Base-by-base conservation (phyloP, 129 eudicot species). In the Pulicaria dysenterica region DNA sequence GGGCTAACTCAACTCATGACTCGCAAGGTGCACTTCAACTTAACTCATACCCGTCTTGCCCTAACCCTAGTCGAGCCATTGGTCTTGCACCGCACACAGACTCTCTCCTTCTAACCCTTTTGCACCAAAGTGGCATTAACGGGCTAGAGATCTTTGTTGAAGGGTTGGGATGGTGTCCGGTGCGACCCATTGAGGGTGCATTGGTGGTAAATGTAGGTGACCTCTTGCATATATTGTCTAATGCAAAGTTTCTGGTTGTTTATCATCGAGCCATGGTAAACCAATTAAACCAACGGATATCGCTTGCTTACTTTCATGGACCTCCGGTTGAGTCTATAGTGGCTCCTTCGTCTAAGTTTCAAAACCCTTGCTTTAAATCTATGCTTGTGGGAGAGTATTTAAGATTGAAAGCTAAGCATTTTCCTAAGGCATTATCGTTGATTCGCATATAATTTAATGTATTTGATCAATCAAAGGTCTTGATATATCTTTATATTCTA, bases 11-110 rank as follows among this genome's bases (percentile, higher is more conserved):
- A 24, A 24, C 46, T 6, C 45, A 62, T 37, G 75, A 67, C 64
- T 76, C 82, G 11, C 78, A 69, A 37, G 81, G 80, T 7, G 85
- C 89, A n/a, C 76, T 92, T 44, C 96, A 89, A 67, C 86, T 89
- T 5, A 92, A 92, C 70, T 89, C 95, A 0, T 92, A 89, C 70
- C 98, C 96, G 0, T 16, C 80, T 3, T 92, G 98, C 53, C 96
- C 98, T 4, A 77, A 87, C 65, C 90, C 96, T 31, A 77, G 34
- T 8, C 77, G 56, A 1, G 78, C 94, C 67, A 40, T 89, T 19
- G 96, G 98, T 24, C 84, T 92, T 4, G 90, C 84, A 14, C 90
- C 89, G 4, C 98, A 92, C 73, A 87, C 98, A 0, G 98, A 92
- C 54, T 64, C 95, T 48, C 19, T 70, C 42, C 70, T 89, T 19